Evolutionary conservation across 169 alveolate genomes (phyloP), one percentile per base, ranked within the genome.

Genomic region (Eimeria necatrix): DNA sequence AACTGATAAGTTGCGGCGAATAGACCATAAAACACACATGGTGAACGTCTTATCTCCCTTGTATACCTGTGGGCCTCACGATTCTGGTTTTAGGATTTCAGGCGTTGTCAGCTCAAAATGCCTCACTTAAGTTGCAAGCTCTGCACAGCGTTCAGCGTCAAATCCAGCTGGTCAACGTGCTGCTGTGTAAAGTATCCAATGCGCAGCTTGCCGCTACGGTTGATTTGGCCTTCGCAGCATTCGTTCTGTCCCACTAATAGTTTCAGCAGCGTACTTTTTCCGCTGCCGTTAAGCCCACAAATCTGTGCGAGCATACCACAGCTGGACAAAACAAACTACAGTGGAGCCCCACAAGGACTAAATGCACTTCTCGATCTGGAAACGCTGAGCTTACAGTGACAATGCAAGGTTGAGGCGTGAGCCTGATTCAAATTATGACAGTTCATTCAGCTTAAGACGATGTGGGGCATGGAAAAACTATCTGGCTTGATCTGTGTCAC

Each of bases 261-360:
- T 95, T 98, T 98, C 91, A 94, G 96, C 70, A 99, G 96, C 18
- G 99, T 99, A 84, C 99, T 98, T 96, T 99, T 99, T 32, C 99
- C 99, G 95, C 99, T 98, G 56, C 99, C 99, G 95, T 99, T 99
- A n/a, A 99, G 99, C 32, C 99, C 99, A 53, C 99, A 99, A 78
- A 99, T 97, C 96, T 95, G 96, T 49, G 81, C 96, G 80, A 96
- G n/a, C 22, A 68, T 18, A 26, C 22, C 41, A 84, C 8, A 32
- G 41, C 41, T 32, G 41, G 68, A 56, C 22, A 56, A 10, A 56
- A 56, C 12, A 56, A 56, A 56, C 68, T 14, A 56, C 68, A 56
- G 4, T 18, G 22, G 20, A 56, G 68, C 68, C 68, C 2, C 41
- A 32, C 41, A 32, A 32, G 41, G 41, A 32, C 41, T 32, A 0